Evolutionary conservation across 257 asterid species (phyloP).

Genomic region (Linaria vulgaris): DNA sequence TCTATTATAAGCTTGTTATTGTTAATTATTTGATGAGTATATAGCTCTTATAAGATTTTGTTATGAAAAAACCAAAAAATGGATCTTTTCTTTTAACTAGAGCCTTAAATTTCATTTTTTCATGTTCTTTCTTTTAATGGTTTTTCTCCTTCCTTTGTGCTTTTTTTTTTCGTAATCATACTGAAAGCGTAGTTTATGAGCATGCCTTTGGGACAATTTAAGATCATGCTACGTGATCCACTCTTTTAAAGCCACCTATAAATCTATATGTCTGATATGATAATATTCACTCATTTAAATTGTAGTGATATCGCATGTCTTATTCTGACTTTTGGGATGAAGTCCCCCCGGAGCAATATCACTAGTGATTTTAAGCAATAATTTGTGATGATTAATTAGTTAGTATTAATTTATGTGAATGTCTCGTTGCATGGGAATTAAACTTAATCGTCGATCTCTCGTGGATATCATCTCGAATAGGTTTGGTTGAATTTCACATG

Average conservation of each 20-base stretch:
- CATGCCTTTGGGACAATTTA: conserved; percentile 8
- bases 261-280: background rate
- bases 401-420: too few species aligned
- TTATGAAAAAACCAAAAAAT: background rate
- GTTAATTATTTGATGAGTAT: too few species aligned
- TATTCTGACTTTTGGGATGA: background rate
- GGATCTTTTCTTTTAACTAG: background rate
- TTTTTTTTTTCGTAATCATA: conserved; percentile 21
- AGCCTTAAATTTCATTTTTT: conserved; percentile 10
- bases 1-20: background rate
- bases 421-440: background rate
- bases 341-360: too few species aligned
- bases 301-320: conserved; percentile 16
- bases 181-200: conserved; percentile 20
- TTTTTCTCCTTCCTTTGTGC: conserved; percentile 21
- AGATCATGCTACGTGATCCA: conserved; percentile 6
- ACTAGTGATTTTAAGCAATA: background rate
- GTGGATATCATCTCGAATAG: too few species aligned
- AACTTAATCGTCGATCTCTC: too few species aligned
- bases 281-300: conserved; percentile 20
- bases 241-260: conserved; percentile 18
- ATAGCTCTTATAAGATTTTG: background rate
- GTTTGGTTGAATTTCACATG: background rate
- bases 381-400: background rate
- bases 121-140: conserved; percentile 22